These are phyloP conservation scores for Colletotrichum endophyticum DNA, from an alignment of 2,329 filamentous ascomycete genomes.

Conservation along the genomic window DNA sequence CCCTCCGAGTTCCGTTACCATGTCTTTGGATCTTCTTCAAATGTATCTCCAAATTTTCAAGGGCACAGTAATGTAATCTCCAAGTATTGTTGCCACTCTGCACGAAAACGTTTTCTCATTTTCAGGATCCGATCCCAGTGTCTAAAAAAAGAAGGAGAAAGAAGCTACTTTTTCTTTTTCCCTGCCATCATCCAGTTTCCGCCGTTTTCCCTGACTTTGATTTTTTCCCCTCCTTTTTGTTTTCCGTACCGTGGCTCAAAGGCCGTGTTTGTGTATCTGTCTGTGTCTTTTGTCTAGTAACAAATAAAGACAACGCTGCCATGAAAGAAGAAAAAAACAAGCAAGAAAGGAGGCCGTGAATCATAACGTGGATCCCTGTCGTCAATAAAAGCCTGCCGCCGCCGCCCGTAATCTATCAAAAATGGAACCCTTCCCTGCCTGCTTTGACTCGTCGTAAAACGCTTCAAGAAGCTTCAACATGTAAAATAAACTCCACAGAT, in stretches of 20 bases:
- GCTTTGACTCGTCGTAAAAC: neutral
- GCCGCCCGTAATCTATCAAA: neutral
- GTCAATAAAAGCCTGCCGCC: neutral
- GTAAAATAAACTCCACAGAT: neutral
- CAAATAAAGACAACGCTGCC: neutral
- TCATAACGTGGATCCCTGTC: neutral
- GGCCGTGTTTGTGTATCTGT: neutral
- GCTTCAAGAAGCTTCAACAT: neutral
- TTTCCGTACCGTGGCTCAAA: neutral
- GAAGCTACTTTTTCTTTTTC: neutral
- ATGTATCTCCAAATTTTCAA: no score
- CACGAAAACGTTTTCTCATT: neutral
- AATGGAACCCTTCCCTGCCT: neutral
- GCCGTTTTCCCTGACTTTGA: neutral
- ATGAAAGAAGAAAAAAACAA: neutral
- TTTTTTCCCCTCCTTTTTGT: neutral
- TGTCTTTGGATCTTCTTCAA: neutral
- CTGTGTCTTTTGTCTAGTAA: neutral
- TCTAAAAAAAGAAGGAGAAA: neutral
- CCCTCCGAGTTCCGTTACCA: neutral
- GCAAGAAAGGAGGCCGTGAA: neutral
- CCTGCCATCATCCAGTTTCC: neutral
- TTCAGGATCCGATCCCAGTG: neutral
- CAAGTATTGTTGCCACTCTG: neutral
- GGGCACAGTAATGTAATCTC: neutral